Base-by-base conservation (phyloP, 495 filamentous ascomycete species). In the Pyrenopolyporus hunteri region DNA sequence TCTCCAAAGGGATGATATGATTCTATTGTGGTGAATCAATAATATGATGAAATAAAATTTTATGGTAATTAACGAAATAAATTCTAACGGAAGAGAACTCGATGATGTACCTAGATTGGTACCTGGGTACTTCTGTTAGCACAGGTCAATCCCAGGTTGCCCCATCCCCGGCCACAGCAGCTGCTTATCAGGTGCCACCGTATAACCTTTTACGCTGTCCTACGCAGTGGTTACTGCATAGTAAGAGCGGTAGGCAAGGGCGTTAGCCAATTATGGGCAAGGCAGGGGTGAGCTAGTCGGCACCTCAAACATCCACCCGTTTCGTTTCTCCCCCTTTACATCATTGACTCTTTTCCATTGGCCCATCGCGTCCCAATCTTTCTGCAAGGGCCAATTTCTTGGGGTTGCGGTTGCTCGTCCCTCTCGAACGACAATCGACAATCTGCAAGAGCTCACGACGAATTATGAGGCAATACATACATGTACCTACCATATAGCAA, bases 251-350 rank as follows among this genome's bases (percentile, higher is more conserved):
- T 25, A 50, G 44, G 16, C 23, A 40, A 33, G 44, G 44, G 16
- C 23, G 9, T 26, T 28, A 11, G 23, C 61, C 53, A 70, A 70
- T 70, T 0, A 59, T 43, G 57, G 1, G 2, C 23, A 20, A 25
- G 36, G 43, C 55, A 59, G 58, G 61, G 57, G 35, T 4, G 0
- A 26, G 9, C 36, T 49, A 20, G 45, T 64, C 60, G 61, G 56
- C 45, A 68, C 44, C 61, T 70, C 68, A 70, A 70, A 70, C 68
- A 35, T 26, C 31, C 26, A 47, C 32, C 26, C 46, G 68, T 70
- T 70, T 70, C 68, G 68, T 70, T 70, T 70, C 52, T 10, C 42
- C 26, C 28, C 39, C 22, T 54, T 44, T 53, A 53, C 65, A 65
- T 57, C 61, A 53, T 28, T 28, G 3, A 31, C 50, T 32, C 26